These are phyloP conservation scores for Skeletonema tropicum DNA, from an alignment of 108 stramenopile genomes.

Conservation along the genomic window DNA sequence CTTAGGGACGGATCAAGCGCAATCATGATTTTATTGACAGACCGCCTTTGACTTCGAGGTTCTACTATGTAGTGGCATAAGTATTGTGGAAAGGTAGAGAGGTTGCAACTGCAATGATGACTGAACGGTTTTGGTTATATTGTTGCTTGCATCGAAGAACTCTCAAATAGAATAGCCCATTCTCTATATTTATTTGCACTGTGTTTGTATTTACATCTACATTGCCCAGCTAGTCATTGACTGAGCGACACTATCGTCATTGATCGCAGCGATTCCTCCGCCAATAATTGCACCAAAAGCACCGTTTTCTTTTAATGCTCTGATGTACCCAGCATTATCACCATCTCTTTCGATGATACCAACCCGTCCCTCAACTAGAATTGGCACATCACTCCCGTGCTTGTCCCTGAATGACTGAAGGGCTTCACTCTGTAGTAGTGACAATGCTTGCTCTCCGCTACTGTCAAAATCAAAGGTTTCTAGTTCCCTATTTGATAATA, in stretches of 20 bases:
- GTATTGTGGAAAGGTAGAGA: too few relatives aligned
- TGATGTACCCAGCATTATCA: conserved; percentile 49
- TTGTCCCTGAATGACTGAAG: conserved; percentile 55
- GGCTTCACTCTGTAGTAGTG: conserved; percentile 68
- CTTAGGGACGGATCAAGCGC: too few relatives aligned
- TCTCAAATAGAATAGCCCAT: too few relatives aligned
- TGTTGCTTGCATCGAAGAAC: too few relatives aligned
- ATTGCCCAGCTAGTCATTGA: conserved; percentile 24
- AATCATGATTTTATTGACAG: too few relatives aligned
- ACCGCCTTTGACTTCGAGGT: too few relatives aligned
- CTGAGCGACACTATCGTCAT: conserved; percentile 33
- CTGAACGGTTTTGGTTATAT: too few relatives aligned
- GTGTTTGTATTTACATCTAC: neutral
- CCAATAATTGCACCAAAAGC: conserved; percentile 80
- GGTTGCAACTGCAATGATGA: too few relatives aligned
- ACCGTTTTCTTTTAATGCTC: conserved; percentile 67
- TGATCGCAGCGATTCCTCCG: conserved; percentile 55
- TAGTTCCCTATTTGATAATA: conserved; percentile 77
- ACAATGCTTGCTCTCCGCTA: conserved; percentile 74
- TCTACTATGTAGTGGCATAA: too few relatives aligned
- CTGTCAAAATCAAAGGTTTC: conserved; percentile 80
- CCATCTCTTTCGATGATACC: conserved; percentile 58
- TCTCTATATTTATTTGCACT: too few relatives aligned
- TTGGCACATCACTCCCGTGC: conserved; percentile 59
- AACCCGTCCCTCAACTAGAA: conserved; percentile 81